Conservation (phyloP, 176 grass and related monocot genomes). For the Hyparrhenia diplandra region DNA sequence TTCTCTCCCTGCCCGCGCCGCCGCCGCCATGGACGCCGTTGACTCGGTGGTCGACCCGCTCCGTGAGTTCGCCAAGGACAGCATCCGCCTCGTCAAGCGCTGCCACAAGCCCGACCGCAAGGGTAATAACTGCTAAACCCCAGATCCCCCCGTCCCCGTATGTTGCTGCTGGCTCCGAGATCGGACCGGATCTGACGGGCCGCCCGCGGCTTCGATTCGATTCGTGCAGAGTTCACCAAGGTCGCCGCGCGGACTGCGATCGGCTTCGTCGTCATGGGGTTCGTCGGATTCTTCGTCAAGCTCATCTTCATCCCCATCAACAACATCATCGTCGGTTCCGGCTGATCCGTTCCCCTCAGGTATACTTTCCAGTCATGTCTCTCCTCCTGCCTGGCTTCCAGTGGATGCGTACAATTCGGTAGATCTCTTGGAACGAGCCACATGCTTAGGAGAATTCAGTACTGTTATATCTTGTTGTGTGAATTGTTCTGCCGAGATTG, state of each 20-base stretch:
- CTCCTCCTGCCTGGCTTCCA: background rate
- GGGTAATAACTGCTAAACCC: conserved; percentile 24
- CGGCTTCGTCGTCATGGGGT: conserved; percentile 91
- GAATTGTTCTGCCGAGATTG: background rate
- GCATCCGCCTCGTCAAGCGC: conserved; percentile 95
- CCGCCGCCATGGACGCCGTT: conserved; percentile 79
- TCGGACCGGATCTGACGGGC: conserved; percentile 17
- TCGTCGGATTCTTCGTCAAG: conserved; percentile 96
- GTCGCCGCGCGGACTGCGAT: conserved; percentile 74
- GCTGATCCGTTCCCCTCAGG: conserved; percentile 39
- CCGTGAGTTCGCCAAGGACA: conserved; percentile 94
- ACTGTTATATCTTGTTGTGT: background rate
- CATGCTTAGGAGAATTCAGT: background rate
- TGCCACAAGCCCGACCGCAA: conserved; percentile 99
- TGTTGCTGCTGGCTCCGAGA: background rate
- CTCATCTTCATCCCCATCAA: conserved; percentile 97
- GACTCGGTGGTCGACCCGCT: conserved; percentile 94
- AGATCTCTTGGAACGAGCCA: background rate
- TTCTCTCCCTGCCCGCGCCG: background rate
- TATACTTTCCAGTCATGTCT: background rate
- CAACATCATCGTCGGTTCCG: conserved; percentile 92
- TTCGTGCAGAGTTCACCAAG: conserved; percentile 70
- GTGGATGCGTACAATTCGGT: background rate
- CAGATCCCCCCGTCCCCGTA: background rate
- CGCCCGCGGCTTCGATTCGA: background rate